Evolutionary conservation across 176 grass and related monocot genomes (phyloP), one percentile per base, ranked within the genome.

Genomic region (Leersia perrieri): DNA sequence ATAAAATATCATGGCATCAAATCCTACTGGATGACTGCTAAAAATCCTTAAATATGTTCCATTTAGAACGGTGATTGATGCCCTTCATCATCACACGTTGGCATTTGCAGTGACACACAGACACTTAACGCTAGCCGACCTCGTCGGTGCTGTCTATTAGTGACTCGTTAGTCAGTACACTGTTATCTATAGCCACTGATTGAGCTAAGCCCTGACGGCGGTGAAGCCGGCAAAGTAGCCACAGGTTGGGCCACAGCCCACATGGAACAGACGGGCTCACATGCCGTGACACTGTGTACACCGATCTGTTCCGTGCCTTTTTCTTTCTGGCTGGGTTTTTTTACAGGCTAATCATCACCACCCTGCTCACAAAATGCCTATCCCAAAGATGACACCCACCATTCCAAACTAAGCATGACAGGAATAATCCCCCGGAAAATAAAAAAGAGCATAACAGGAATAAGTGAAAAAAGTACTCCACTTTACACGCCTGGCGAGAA

Each of bases 221-320:
- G 64, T 31, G 34, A 28, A n/a, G 62, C 76, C 27, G 47, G 30
- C 45, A 51, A 53, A 35, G 63, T 80, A 44, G 13, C 63, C 31
- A 53, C 62, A 66, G 9, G 30, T 31, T 74, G 72, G 72, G 30
- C 20, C 49, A 73, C 28, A 33, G 39, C 42, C 63, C 63, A 57
- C 31, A 45, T 31, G 39, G 28, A 25, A 15, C 75, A 47, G 33
- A 76, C 32, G 63, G 76, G 29, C 30, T 33, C 77, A 80, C 77
- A 80, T 80, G 77, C 42, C 27, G 8, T 58, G 53, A 58, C n/a
- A 58, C 22, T 58, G 53, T 58, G 53, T 58, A 14, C 22, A 14
- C 22, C 53, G 53, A 58, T 58, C n/a, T 25, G 53, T 18, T 2
- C 2, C 2, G 5, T 57, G n/a, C 63, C 18, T 45, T 73, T 29